Base-by-base conservation (phyloP, 768 basidiomycete species). In the Boletus sp. region DNA sequence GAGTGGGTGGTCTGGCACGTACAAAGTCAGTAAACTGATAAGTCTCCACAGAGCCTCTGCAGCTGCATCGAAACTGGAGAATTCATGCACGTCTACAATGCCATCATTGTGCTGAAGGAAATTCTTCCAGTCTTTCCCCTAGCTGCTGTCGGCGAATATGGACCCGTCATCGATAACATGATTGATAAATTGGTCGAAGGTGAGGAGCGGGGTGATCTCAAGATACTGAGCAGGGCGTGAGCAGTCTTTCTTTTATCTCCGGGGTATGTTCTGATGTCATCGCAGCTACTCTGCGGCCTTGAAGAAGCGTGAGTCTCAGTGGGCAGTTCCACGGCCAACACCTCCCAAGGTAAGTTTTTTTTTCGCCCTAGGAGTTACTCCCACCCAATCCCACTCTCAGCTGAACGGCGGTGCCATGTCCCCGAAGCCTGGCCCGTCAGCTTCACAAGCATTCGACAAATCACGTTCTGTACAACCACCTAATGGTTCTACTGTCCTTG, bases 51-150 rank as follows among this genome's bases (percentile, higher is more conserved):
- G 94, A 84, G 83, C 52, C 83, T 98, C 60, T 75, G 79, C 19
- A 87, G 84, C 32, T 93, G 89, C 66, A 87, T 98, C 56, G 81
- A 86, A 63, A 88, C 93, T 2, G 83, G 82, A 47, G 95, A 95
- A 64, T 98, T 95, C 69, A 96, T 98, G 90, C 93, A 93, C 63
- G 90, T 98, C 50, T 95, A 96, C 71, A 99, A 99, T 66, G 82
- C 92, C n/a, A 90, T 98, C 70, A 83, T 95, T 37, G 86, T 99
- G 29, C 77, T 97, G 58, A 92, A 94, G 65, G 92, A 97, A 69
- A 83, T 98, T 21, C 79, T 94, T 30, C 87, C 90, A 1, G 87
- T 91, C 47, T 97, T 97, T 73, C 96, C 96, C 27, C 66, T 89
- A 10, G 80, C 83, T 17, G 72, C 82, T 11, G 81, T 86, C 33